A percentile compares a stretch with the other conserved stretches of the same genome.
These are phyloP conservation scores for Myriosclerotinia scirpicola DNA, from an alignment of 2,329 filamentous ascomycete species.

Conservation along the genomic window DNA sequence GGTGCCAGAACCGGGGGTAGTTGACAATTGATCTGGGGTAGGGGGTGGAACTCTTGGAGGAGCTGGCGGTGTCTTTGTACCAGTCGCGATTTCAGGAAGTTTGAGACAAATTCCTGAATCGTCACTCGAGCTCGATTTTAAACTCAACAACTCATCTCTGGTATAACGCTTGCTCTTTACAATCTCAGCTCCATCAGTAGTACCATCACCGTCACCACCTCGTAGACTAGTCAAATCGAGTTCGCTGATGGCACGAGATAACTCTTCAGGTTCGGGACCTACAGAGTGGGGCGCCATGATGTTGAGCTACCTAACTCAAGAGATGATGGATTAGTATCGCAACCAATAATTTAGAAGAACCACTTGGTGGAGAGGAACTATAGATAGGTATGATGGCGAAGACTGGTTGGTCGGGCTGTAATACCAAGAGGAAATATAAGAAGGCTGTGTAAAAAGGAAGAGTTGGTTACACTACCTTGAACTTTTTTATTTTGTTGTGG, in stretches of 20 bases:
- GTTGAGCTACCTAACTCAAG: not conserved
- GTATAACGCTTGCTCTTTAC: slow-evolving; percentile 27
- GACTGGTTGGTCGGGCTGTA: not conserved
- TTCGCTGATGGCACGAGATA: slow-evolving; percentile 34
- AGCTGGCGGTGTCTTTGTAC: slow-evolving; percentile 22
- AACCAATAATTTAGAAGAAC: not conserved
- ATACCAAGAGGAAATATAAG: not conserved
- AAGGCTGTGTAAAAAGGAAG: slow-evolving; percentile 17
- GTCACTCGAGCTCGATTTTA: slow-evolving; percentile 19
- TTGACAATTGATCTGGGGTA: slow-evolving; percentile 20
- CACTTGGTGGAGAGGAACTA: slow-evolving; percentile 1
- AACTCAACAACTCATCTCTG: slow-evolving; percentile 29
- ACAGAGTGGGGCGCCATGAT: slow-evolving; percentile 23
- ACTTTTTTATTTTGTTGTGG: not conserved
- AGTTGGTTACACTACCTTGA: slow-evolving; percentile 1
- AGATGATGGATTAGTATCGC: slow-evolving; percentile 1
- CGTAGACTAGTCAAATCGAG: slow-evolving; percentile 31
- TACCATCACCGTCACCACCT: slow-evolving; percentile 24
- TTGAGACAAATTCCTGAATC: slow-evolving; percentile 5
- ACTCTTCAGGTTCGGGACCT: slow-evolving; percentile 25
- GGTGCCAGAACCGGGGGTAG: slow-evolving; percentile 18
- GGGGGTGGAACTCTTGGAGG: slow-evolving; percentile 23
- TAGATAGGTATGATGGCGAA: not conserved
- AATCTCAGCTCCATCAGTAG: slow-evolving; percentile 5
- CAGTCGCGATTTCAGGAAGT: slow-evolving; percentile 8